Percentiles rank a stretch among this genome's conserved stretches.
These are phyloP conservation scores for Hypoxylon fuscum DNA, from an alignment of 495 filamentous ascomycete genomes.

Conservation along the genomic window DNA sequence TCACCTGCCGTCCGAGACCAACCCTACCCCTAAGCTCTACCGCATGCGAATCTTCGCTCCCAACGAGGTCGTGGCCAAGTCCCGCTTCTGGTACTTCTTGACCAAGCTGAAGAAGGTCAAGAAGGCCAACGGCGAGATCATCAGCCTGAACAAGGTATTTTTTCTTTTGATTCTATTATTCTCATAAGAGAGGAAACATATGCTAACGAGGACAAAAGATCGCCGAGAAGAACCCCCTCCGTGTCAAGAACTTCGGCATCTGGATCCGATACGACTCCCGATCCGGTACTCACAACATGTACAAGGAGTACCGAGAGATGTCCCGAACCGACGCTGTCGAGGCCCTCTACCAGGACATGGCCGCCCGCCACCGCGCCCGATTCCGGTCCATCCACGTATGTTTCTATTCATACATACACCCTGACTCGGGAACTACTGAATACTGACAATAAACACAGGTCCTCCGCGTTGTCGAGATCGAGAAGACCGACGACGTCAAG, in stretches of 20 bases:
- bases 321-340: constrained; percentile 93
- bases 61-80: constrained; percentile 97
- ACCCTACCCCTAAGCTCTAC: constrained; percentile 96
- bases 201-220: constrained; percentile 82
- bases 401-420: constrained; percentile 47
- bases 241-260: constrained; percentile 99
- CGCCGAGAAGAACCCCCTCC: constrained; percentile 95
- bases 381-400: constrained; percentile 98
- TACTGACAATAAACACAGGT: constrained; percentile 71
- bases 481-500: constrained; percentile 91
- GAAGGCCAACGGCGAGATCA: constrained; percentile 99
- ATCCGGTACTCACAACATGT: constrained; percentile 99
- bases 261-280: constrained; percentile 99
- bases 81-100: constrained; percentile 99
- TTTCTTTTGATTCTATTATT: not conserved
- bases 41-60: constrained; percentile 99
- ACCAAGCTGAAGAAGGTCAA: constrained; percentile 99
- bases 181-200: too few relatives aligned
- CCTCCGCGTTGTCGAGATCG: constrained; percentile 95
- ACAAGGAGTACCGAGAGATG: constrained; percentile 99
- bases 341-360: constrained; percentile 99
- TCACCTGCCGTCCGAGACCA: constrained; percentile 94
- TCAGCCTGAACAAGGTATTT: constrained; percentile 93
- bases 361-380: constrained; percentile 94
- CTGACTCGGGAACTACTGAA: constrained; percentile 20